A percentile compares a stretch with the other conserved stretches of the same genome.
phyloP scores from a whole-genome alignment of 192 early-diverging fungal species.

The Coemansia sp. region DNA sequence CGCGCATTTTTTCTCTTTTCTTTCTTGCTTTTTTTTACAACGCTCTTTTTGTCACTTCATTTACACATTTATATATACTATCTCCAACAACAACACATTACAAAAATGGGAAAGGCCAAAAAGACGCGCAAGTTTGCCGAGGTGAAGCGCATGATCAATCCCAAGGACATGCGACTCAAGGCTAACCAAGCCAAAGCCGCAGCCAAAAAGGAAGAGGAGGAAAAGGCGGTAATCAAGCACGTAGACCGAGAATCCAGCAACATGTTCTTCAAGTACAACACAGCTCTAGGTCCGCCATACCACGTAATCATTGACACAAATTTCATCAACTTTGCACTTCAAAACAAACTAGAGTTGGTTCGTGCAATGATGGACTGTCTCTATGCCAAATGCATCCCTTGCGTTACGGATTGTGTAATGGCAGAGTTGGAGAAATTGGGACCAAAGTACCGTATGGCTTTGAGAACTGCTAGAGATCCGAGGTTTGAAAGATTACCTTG shows the following conservation, averaged over 20 bases:
- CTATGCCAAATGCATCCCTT: slow-evolving; percentile 96
- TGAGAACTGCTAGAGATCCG: slow-evolving; percentile 93
- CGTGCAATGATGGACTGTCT: slow-evolving; percentile 99
- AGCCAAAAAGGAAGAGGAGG: slow-evolving; percentile 4
- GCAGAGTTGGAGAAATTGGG: slow-evolving; percentile 99
- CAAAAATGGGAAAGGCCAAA: slow-evolving; percentile 76
- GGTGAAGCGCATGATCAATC: slow-evolving; percentile 89
- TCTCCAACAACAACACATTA: background rate
- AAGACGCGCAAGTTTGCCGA: slow-evolving; percentile 91
- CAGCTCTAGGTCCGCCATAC: slow-evolving; percentile 93
- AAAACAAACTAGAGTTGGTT: slow-evolving; percentile 96
- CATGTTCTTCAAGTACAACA: slow-evolving; percentile 97
- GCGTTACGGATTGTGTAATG: slow-evolving; percentile 98
- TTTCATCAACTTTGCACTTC: slow-evolving; percentile 99
- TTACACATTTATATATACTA: background rate
- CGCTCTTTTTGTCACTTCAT: background rate
- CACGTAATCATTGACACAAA: slow-evolving; percentile 97
- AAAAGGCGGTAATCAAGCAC: slow-evolving; percentile 8
- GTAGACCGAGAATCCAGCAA: slow-evolving; percentile 29
- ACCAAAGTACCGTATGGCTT: slow-evolving; percentile 90
- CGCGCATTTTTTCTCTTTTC: background rate
- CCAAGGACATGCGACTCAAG: slow-evolving; percentile 86
- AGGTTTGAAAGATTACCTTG: slow-evolving; percentile 94
- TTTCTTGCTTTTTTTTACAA: background rate
- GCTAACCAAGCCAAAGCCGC: slow-evolving; percentile 45